Evolutionary conservation across 305 asterid species (phyloP).

Genomic region (Fraxinus xanthoxyloides): DNA sequence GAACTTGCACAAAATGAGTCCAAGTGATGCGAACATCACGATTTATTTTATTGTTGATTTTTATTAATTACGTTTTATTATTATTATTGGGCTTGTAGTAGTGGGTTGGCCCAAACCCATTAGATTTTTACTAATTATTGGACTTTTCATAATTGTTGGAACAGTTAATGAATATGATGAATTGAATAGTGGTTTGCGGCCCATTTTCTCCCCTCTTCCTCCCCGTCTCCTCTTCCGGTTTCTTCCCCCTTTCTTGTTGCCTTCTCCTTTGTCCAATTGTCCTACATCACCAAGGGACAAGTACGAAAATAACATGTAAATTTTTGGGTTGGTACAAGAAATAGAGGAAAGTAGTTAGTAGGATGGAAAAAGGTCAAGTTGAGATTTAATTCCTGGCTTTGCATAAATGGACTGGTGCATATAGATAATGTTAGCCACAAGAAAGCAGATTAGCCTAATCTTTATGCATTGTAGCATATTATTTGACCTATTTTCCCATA

Average conservation of each 20-base stretch:
- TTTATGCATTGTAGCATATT: slow-evolving; percentile 25
- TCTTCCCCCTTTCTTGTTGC: no score
- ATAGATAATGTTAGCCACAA: slow-evolving; percentile 30
- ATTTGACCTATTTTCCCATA: slow-evolving; percentile 31
- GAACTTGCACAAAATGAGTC: slow-evolving; percentile 12
- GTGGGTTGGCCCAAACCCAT: no score
- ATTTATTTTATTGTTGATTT: no score
- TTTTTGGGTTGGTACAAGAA: slow-evolving; percentile 19
- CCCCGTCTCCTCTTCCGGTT: no score
- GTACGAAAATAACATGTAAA: slow-evolving; percentile 22
- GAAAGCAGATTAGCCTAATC: slow-evolving; percentile 21
- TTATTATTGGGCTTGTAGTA: no score
- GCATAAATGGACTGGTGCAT: slow-evolving; percentile 37
- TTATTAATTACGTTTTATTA: no score
- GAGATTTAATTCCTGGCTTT: slow-evolving; percentile 34
- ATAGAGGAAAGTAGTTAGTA: slow-evolving; percentile 8
- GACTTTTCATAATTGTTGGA: no score
- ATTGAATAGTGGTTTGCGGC: no score
- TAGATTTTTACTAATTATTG: no score
- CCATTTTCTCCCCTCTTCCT: no score
- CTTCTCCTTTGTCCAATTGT: no score
- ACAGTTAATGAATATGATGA: no score
- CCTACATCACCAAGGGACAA: not conserved
- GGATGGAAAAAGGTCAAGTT: slow-evolving; percentile 26
- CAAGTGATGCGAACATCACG: not conserved